Conservation (phyloP, 225 moss, liverwort and hornwort species). For the Sphagnum contortum region DNA sequence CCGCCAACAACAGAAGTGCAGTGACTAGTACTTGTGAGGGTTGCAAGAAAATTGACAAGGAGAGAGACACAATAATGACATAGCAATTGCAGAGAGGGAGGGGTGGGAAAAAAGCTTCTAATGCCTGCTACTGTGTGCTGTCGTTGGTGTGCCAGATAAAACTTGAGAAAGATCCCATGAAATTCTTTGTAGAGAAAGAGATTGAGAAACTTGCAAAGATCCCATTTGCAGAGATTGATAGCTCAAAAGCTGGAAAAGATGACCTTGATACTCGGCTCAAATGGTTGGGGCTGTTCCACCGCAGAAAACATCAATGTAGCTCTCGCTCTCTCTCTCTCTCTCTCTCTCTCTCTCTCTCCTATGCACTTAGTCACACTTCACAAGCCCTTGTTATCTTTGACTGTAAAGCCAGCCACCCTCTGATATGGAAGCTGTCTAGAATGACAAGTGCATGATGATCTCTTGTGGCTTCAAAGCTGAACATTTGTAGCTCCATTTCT, state of each 20-base stretch:
- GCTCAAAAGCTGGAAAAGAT: constrained; percentile 53
- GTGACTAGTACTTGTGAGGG: too few species aligned
- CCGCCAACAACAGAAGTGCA: too few species aligned
- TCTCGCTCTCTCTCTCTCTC: not conserved
- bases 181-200: constrained; percentile 45
- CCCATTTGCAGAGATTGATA: constrained; percentile 60
- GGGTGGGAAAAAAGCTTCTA: too few species aligned
- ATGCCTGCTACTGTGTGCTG: too few species aligned
- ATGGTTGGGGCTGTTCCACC: constrained; percentile 88
- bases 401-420: too few species aligned
- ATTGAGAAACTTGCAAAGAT: constrained; percentile 56
- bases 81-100: too few species aligned
- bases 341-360: not conserved
- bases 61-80: not conserved
- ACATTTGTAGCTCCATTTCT: too few species aligned
- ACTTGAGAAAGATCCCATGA: constrained; percentile 81
- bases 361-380: too few species aligned
- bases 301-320: constrained; percentile 83
- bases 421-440: too few species aligned
- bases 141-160: constrained; percentile 32
- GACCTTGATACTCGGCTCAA: constrained; percentile 71
- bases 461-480: too few species aligned
- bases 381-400: too few species aligned
- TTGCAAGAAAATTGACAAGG: not conserved
- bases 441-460: too few species aligned